These are phyloP conservation scores for Aaosphaeria pasadenensis DNA, from an alignment of 2,329 filamentous ascomycete genomes.

Conservation along the genomic window DNA sequence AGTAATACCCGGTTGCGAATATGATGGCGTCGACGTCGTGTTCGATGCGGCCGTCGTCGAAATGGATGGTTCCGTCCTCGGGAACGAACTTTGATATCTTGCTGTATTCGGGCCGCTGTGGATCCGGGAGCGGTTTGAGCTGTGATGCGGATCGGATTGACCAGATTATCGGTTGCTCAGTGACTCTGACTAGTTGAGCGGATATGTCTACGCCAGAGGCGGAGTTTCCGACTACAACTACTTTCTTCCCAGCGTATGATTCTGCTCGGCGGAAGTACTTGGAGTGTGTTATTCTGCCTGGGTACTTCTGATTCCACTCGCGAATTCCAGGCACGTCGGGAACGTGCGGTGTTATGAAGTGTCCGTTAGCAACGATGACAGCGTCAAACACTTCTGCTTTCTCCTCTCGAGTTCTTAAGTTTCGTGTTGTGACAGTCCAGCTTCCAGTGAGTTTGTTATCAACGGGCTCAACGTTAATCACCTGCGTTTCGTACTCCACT, in stretches of 20 bases:
- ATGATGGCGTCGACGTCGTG: slow-evolving; percentile 70
- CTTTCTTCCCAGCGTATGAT: slow-evolving; percentile 63
- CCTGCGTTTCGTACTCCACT: slow-evolving; percentile 68
- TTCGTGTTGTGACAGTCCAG: slow-evolving; percentile 61
- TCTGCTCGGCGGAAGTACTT: slow-evolving; percentile 73
- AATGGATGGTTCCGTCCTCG: slow-evolving; percentile 59
- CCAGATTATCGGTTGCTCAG: slow-evolving; percentile 61
- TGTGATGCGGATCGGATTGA: slow-evolving; percentile 55
- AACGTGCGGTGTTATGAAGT: slow-evolving; percentile 47
- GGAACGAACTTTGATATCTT: slow-evolving; percentile 56
- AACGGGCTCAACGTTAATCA: slow-evolving; percentile 55
- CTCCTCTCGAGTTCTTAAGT: slow-evolving; percentile 45
- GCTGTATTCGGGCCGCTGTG: slow-evolving; percentile 56
- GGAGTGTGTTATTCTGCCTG: slow-evolving; percentile 51
- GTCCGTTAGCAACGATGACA: slow-evolving; percentile 47
- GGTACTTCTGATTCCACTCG: slow-evolving; percentile 39
- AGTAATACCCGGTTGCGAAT: slow-evolving; percentile 90
- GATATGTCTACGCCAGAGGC: slow-evolving; percentile 84
- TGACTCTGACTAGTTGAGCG: slow-evolving; percentile 65
- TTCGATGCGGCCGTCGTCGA: slow-evolving; percentile 65
- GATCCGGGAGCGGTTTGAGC: slow-evolving; percentile 34
- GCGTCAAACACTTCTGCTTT: slow-evolving; percentile 54
- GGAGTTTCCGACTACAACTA: slow-evolving; percentile 79
- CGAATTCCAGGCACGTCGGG: slow-evolving; percentile 41
- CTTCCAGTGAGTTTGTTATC: slow-evolving; percentile 11